A percentile compares a stretch with the other conserved stretches of the same genome.
These are phyloP conservation scores for Pleomassaria siparia DNA, from an alignment of 2,329 filamentous ascomycete species.

Conservation along the genomic window DNA sequence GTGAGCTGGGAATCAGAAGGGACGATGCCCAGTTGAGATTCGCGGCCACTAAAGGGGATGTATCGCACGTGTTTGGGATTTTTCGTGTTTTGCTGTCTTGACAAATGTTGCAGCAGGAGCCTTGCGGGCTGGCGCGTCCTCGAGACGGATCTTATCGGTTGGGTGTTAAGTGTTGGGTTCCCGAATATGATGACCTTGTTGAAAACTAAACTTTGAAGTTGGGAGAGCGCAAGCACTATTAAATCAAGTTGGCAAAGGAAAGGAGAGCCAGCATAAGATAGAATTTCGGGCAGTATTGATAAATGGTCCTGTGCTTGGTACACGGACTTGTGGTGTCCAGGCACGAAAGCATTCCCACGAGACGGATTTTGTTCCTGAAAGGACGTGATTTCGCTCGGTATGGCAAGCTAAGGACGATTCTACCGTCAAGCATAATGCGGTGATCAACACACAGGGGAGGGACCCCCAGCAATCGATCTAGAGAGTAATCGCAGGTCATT, in stretches of 20 bases:
- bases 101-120: slow-evolving; percentile 44
- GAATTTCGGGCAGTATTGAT: slow-evolving; percentile 37
- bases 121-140: slow-evolving; percentile 40
- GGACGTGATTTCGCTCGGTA: slow-evolving; percentile 44
- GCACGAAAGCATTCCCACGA: slow-evolving; percentile 42
- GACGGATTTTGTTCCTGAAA: slow-evolving; percentile 48
- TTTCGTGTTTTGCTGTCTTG: slow-evolving; percentile 44
- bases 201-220: slow-evolving; percentile 34
- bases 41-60: slow-evolving; percentile 35
- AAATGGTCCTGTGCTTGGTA: slow-evolving; percentile 28
- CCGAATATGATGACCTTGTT: slow-evolving; percentile 43
- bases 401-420: slow-evolving; percentile 45
- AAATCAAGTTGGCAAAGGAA: slow-evolving; percentile 37
- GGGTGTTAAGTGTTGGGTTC: slow-evolving; percentile 42
- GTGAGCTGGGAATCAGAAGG: slow-evolving; percentile 47
- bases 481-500: slow-evolving; percentile 39
- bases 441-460: slow-evolving; percentile 45
- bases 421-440: slow-evolving; percentile 49
- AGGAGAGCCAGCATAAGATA: slow-evolving; percentile 42
- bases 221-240: slow-evolving; percentile 45
- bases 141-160: slow-evolving; percentile 39
- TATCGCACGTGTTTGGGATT: slow-evolving; percentile 47
- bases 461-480: slow-evolving; percentile 42
- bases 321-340: slow-evolving; percentile 45
- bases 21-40: slow-evolving; percentile 39